Conservation (phyloP, 345 rosid species). For the Eucalyptus erythrocorys region DNA sequence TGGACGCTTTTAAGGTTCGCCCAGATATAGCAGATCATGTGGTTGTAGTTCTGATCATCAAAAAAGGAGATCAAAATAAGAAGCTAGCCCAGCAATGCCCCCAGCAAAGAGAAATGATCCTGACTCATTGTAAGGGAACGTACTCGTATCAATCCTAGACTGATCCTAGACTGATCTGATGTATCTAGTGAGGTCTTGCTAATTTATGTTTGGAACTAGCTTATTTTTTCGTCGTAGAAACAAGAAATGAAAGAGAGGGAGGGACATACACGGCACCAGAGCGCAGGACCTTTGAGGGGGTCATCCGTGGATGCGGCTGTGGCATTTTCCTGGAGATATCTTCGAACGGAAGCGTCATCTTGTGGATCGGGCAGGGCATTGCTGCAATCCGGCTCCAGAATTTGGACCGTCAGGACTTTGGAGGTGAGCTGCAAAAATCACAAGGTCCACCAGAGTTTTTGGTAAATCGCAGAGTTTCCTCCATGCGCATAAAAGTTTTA, state of each 20-base stretch:
- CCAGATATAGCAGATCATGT: not conserved
- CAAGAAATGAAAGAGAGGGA: not conserved
- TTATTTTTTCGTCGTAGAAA: not conserved
- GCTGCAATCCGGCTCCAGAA: conserved; percentile 2
- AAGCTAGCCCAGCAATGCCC: not conserved
- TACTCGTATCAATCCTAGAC: not conserved
- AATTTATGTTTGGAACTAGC: not conserved
- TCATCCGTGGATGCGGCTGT: not conserved
- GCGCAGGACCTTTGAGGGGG: not conserved
- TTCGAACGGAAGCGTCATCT: not conserved
- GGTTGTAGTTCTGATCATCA: not conserved
- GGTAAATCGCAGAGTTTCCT: not conserved
- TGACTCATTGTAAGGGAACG: not conserved
- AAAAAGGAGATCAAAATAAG: not conserved
- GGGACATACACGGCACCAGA: conserved; percentile 1
- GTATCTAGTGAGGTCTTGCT: not conserved
- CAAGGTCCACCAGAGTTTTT: not conserved
- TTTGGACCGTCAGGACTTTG: not conserved
- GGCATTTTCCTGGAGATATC: not conserved
- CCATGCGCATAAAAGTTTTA: not conserved
- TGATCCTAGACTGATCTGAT: not conserved
- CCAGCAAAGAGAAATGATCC: not conserved
- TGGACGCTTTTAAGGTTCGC: not conserved
- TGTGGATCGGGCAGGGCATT: not conserved
- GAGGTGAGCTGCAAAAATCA: not conserved